phyloP scores from a whole-genome alignment of 2,329 filamentous ascomycete species.

The Hypoxylon sp. region DNA sequence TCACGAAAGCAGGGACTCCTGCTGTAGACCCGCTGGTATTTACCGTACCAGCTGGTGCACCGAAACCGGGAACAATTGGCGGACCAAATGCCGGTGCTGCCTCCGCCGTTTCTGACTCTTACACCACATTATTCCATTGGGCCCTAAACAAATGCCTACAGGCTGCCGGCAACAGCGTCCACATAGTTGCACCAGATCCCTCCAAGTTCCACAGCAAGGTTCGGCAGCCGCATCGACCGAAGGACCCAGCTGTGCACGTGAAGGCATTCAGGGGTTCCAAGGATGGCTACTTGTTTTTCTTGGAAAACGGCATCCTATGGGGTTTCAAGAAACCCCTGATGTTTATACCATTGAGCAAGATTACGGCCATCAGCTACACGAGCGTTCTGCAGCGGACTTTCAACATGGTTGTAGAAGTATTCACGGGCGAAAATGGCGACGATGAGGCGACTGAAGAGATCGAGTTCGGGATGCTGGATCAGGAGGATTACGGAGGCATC shows the following conservation, averaged over 20 bases:
- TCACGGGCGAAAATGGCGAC: constrained; percentile 50
- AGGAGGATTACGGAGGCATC: constrained; percentile 71
- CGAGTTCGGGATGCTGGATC: constrained; percentile 75
- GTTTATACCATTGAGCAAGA: constrained; percentile 68
- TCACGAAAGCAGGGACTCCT: constrained; percentile 54
- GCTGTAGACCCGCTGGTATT: constrained; percentile 69
- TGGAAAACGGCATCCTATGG: constrained; percentile 73
- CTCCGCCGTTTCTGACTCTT: constrained; percentile 65
- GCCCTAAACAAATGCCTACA: constrained; percentile 63
- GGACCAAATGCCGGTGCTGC: constrained; percentile 61
- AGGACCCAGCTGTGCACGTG: constrained; percentile 71
- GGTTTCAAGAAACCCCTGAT: constrained; percentile 75
- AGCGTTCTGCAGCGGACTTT: constrained; percentile 74
- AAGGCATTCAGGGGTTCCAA: constrained; percentile 73
- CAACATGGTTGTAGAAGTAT: constrained; percentile 71
- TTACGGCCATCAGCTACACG: constrained; percentile 72
- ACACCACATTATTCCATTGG: constrained; percentile 68
- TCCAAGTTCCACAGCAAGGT: constrained; percentile 65
- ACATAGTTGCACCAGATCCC: constrained; percentile 62
- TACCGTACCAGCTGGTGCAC: constrained; percentile 66
- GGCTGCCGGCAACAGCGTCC: constrained; percentile 55
- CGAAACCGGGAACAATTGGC: constrained; percentile 66
- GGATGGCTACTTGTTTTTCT: constrained; percentile 73
- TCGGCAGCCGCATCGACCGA: constrained; percentile 65
- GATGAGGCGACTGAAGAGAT: constrained; percentile 65